Evolutionary conservation across 2,329 filamentous ascomycete species (phyloP).

Genomic region (Diaporthe australafricana): DNA sequence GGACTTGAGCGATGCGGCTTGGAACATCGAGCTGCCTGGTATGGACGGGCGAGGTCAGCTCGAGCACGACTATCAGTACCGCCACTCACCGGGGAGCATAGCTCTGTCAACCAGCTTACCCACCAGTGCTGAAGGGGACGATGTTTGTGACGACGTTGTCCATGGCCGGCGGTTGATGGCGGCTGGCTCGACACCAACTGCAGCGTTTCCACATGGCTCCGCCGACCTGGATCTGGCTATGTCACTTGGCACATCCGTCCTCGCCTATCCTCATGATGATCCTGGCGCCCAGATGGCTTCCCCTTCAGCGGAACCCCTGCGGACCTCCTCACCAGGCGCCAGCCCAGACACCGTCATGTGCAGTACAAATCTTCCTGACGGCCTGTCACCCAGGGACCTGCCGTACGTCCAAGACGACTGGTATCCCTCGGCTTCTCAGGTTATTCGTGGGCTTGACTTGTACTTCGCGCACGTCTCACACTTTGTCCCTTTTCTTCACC

Average conservation of each 20-base stretch:
- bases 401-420: slow-evolving; percentile 44
- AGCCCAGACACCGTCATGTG: slow-evolving; percentile 25
- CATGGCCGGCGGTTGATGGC: not conserved
- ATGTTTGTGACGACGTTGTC: no score
- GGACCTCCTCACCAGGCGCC: not conserved
- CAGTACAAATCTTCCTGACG: slow-evolving; percentile 34
- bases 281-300: not conserved
- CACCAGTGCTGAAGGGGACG: not conserved
- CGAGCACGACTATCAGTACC: not conserved
- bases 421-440: slow-evolving; percentile 47
- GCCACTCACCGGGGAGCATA: not conserved
- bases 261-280: not conserved
- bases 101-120: slow-evolving; percentile 2
- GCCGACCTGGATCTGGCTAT: slow-evolving; percentile 5
- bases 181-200: not conserved
- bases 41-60: not conserved
- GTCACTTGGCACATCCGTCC: not conserved
- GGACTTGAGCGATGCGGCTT: slow-evolving; percentile 7
- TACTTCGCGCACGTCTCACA: slow-evolving; percentile 51
- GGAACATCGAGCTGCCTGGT: slow-evolving; percentile 15
- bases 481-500: slow-evolving; percentile 52
- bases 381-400: slow-evolving; percentile 37
- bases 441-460: slow-evolving; percentile 47
- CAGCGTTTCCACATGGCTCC: not conserved
- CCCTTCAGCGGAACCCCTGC: not conserved